Evolutionary conservation across 345 rosid genomes (phyloP).

Genomic region (Turritis glabra): DNA sequence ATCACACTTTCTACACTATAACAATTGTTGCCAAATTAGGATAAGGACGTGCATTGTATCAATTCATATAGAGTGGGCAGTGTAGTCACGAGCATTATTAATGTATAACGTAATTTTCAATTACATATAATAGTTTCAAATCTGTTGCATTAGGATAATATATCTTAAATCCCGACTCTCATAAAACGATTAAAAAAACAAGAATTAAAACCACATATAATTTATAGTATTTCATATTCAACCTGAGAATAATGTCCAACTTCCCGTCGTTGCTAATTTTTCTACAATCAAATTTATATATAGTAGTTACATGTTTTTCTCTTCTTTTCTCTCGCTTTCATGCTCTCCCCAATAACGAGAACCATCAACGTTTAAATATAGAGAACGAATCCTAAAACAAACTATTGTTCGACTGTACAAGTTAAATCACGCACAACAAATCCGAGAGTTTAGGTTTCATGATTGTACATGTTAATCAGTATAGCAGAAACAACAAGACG

Average conservation of each 20-base stretch:
- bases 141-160: background rate
- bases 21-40: conserved; percentile 17
- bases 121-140: background rate
- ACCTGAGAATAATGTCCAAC: too few species aligned
- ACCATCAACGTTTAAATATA: background rate
- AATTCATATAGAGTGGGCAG: background rate
- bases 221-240: too few species aligned
- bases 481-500: conserved; percentile 8
- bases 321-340: background rate
- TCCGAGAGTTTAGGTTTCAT: background rate
- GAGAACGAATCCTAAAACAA: background rate
- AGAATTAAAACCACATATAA: too few species aligned
- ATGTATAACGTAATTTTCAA: background rate
- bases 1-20: conserved; percentile 13
- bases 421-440: background rate
- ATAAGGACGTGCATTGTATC: conserved; percentile 27
- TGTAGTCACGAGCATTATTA: background rate
- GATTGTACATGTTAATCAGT: background rate
- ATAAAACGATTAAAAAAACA: too few species aligned
- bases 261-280: too few species aligned
- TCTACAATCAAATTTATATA: too few species aligned
- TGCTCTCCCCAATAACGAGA: background rate
- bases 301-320: too few species aligned
- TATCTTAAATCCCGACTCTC: background rate
- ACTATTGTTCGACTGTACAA: too few species aligned